Evolutionary conservation across 495 filamentous ascomycete species (phyloP).

Genomic region (Jackrogersella minutella): DNA sequence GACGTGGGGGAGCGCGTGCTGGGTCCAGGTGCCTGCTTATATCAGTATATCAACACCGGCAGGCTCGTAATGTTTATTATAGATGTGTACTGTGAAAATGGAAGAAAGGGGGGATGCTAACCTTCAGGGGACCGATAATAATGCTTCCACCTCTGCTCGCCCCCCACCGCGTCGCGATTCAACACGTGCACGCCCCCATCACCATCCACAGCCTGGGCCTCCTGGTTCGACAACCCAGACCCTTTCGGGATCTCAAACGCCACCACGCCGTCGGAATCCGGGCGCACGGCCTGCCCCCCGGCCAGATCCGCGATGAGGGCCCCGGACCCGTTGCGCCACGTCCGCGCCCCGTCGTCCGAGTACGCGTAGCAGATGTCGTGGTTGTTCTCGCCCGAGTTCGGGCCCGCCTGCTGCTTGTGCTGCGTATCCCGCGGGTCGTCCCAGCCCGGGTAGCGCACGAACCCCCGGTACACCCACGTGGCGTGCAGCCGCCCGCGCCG

Average conservation of each 20-base stretch:
- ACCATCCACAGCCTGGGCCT: constrained; percentile 55
- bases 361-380: constrained; percentile 57
- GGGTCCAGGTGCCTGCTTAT: constrained; percentile 44
- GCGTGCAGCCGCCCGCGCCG: constrained; percentile 46
- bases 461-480: constrained; percentile 59
- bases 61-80: no score
- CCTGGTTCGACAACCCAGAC: constrained; percentile 57
- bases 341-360: constrained; percentile 49
- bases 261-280: constrained; percentile 46
- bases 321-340: constrained; percentile 50
- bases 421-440: constrained; percentile 51
- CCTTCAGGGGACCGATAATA: constrained; percentile 52
- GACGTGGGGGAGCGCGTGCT: constrained; percentile 41
- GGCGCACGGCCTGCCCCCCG: constrained; percentile 47
- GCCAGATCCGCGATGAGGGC: constrained; percentile 47
- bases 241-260: constrained; percentile 53
- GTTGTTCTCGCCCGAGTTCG: constrained; percentile 57
- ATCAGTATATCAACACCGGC: background rate
- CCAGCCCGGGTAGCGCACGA: constrained; percentile 54
- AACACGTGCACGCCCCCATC: constrained; percentile 58
- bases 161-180: constrained; percentile 50
- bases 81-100: background rate
- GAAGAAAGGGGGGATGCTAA: no score
- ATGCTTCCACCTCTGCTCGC: constrained; percentile 54
- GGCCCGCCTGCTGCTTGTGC: constrained; percentile 55